Evolutionary conservation across 208 protist genomes (phyloP), one percentile per base, ranked within the genome.

Genomic region (Acanthamoeba castellanii): DNA sequence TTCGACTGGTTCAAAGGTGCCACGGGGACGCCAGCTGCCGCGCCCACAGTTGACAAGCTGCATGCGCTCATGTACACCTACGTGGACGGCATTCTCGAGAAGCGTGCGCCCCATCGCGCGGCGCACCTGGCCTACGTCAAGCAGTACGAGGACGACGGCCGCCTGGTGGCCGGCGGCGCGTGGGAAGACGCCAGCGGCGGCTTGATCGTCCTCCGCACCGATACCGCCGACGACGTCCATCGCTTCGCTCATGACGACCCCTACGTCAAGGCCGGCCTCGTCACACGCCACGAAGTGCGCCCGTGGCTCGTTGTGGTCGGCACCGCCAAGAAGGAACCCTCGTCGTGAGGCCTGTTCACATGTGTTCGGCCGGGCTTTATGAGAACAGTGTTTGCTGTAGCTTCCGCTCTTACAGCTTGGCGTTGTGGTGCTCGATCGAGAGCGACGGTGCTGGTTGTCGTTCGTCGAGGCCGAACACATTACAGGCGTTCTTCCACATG

Each of bases 401-500:
- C 45, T 50, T 50, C 45, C 45, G 45, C 45, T 50, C 45, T 11
- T 25, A 59, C 55, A 59, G 55, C 55, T 1, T 59, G 55, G 55
- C 55, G 5, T 59, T 59, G 20, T 59, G 18, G 55, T 59, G 16
- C 52, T 59, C 55, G 7, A 11, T 25, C 16, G 55, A 25, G 18
- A 1, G 55, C 18, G 18, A 0, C 20, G 55, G 14, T 0, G 20
- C 14, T 22, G 18, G 14, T 20, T 57, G 52, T 59, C 55, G 2
- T 55, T 68, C 34, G 47, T 92, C 57, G 0, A 94, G 18, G 25
- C 76, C 76, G 34, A 94, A 94, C 0, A 94, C 91, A 2, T 68
- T 3, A 30, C 70, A 94, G 20, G 91, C 91, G 42, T 94, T 94
- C 18, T 55, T 30, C 91, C 91, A 94, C 91, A 94, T 94, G 72